Conservation (phyloP, 2,329 filamentous ascomycete genomes). For the Penicillium thymicola region DNA sequence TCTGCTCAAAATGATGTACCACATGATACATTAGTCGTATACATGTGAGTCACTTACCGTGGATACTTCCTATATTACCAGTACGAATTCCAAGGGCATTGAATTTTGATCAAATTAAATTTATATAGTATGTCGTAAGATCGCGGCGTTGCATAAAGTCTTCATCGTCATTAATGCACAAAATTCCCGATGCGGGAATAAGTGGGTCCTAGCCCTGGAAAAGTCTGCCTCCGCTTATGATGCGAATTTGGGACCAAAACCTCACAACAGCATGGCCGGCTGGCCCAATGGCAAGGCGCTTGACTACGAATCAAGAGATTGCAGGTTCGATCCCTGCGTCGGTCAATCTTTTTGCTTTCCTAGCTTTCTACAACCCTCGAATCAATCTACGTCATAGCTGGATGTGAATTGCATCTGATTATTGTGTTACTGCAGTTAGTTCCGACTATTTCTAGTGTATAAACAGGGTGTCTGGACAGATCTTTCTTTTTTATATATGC, state of each 20-base stretch:
- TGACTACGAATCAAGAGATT: slow-evolving; percentile 54
- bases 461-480: not conserved
- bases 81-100: no score
- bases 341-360: slow-evolving; percentile 23
- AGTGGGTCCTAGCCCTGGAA: not conserved
- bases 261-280: slow-evolving; percentile 19
- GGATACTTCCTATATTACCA: no score
- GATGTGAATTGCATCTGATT: no score
- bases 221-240: not conserved
- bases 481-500: not conserved
- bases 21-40: no score
- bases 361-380: not conserved
- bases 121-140: not conserved
- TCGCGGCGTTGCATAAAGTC: not conserved
- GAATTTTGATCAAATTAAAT: not conserved
- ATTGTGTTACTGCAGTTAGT: not conserved
- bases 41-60: no score
- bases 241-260: not conserved
- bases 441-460: not conserved
- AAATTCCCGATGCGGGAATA: not conserved
- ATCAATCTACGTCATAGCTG: not conserved
- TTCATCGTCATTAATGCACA: not conserved
- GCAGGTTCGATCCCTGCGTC: slow-evolving; percentile 47
- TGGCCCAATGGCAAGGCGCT: slow-evolving; percentile 52
- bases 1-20: no score